phyloP scores from a whole-genome alignment of 2,329 filamentous ascomycete species.

The Colletotrichum sp. region DNA sequence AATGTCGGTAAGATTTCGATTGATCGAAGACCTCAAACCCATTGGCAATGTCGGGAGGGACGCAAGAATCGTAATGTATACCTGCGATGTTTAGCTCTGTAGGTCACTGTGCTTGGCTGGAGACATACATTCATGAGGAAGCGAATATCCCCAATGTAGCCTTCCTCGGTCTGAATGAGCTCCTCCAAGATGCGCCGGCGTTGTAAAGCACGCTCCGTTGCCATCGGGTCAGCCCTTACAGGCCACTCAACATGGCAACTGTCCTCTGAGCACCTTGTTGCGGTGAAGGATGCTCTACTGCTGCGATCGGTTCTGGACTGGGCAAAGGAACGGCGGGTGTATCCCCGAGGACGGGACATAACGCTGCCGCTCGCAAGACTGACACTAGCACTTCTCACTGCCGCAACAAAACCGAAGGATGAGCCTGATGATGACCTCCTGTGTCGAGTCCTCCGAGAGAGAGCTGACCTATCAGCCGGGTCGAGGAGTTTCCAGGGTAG shows the following conservation, averaged over 20 bases:
- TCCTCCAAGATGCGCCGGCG: slow-evolving; percentile 85
- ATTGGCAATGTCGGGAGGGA: slow-evolving; percentile 70
- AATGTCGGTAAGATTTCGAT: slow-evolving; percentile 80
- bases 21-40: slow-evolving; percentile 73
- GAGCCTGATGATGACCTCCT: slow-evolving; percentile 72
- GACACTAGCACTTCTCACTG: slow-evolving; percentile 79
- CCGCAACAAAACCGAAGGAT: slow-evolving; percentile 81
- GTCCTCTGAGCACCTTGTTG: slow-evolving; percentile 68
- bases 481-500: slow-evolving; percentile 39
- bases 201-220: slow-evolving; percentile 74
- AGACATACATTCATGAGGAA: slow-evolving; percentile 80
- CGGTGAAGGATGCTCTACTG: slow-evolving; percentile 64
- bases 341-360: slow-evolving; percentile 62
- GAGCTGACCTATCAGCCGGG: slow-evolving; percentile 25
- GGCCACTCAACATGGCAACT: slow-evolving; percentile 64
- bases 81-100: slow-evolving; percentile 46
- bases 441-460: slow-evolving; percentile 39
- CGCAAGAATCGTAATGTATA: slow-evolving; percentile 77
- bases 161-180: slow-evolving; percentile 83
- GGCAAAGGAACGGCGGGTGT: slow-evolving; percentile 54
- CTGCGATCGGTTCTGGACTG: slow-evolving; percentile 67
- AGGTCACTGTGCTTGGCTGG: neutral
- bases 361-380: slow-evolving; percentile 78
- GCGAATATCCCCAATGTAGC: slow-evolving; percentile 86
- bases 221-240: slow-evolving; percentile 66